A percentile compares a stretch with the other conserved stretches of the same genome.
These are phyloP conservation scores for Rhamnella rubrinervis DNA, from an alignment of 331 rosid genomes.

Conservation along the genomic window DNA sequence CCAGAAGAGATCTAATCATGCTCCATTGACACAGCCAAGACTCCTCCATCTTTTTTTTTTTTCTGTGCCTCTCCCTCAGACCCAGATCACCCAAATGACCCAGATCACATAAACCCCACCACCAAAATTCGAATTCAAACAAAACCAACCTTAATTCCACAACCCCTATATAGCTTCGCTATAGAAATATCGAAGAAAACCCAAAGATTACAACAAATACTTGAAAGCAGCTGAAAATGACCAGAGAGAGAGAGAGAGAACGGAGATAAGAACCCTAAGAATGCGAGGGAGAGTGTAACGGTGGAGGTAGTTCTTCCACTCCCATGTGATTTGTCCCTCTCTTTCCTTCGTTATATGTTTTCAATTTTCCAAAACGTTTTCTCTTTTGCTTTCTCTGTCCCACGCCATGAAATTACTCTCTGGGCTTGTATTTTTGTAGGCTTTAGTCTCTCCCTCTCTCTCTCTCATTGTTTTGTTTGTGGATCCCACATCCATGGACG, in stretches of 20 bases:
- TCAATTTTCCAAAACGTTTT: neutral
- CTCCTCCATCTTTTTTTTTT: conserved; percentile 58
- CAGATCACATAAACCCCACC: conserved; percentile 28
- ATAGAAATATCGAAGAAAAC: neutral
- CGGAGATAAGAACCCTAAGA: conserved; percentile 19
- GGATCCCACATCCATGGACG: conserved; percentile 8
- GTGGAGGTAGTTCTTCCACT: conserved; percentile 9
- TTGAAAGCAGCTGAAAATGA: conserved; percentile 6
- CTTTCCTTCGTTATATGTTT: neutral
- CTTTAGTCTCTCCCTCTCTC: neutral
- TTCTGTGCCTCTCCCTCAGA: conserved; percentile 15
- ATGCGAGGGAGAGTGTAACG: conserved; percentile 23
- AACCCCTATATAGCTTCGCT: conserved; percentile 7
- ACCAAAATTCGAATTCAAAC: neutral
- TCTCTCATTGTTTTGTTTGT: neutral
- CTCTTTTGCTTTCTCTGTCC: conserved; percentile 7
- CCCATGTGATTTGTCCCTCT: conserved; percentile 18
- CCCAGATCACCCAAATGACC: conserved; percentile 25
- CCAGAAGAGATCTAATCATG: conserved; percentile 77
- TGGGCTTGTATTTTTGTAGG: neutral
- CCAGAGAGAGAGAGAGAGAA: neutral
- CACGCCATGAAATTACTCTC: conserved; percentile 17
- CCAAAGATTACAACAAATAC: neutral
- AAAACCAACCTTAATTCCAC: conserved; percentile 17
- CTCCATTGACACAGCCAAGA: conserved; percentile 62